These are phyloP conservation scores for Byssoonygena ceratinophila DNA, from an alignment of 2,329 filamentous ascomycete genomes.

Conservation along the genomic window DNA sequence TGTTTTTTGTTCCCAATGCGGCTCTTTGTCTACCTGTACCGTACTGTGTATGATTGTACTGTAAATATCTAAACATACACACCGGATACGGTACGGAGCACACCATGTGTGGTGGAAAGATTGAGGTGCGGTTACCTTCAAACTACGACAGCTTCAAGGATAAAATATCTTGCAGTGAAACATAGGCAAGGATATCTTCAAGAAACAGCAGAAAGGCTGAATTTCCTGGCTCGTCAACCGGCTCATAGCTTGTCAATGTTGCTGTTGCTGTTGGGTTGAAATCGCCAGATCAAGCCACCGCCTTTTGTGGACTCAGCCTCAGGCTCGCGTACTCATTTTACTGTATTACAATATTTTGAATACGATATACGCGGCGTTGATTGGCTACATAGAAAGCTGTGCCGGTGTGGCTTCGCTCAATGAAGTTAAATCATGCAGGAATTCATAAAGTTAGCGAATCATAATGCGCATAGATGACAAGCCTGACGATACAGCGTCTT, in stretches of 20 bases:
- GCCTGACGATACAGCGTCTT: neutral
- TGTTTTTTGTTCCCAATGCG: neutral
- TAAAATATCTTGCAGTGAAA: neutral
- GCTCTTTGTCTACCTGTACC: too few relatives aligned
- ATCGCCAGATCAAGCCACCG: neutral
- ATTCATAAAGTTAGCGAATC: neutral
- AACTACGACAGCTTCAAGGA: neutral
- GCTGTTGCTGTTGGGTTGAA: neutral
- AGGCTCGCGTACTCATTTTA: neutral
- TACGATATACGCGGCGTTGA: neutral
- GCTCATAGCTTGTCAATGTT: too few relatives aligned
- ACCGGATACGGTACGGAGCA: too few relatives aligned
- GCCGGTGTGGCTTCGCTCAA: neutral
- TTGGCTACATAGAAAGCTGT: neutral
- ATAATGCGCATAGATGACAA: neutral
- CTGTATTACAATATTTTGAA: neutral
- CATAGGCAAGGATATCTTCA: neutral
- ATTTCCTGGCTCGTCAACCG: too few relatives aligned
- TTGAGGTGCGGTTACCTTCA: too few relatives aligned
- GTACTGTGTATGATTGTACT: too few relatives aligned
- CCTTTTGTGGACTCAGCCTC: constrained; percentile 1
- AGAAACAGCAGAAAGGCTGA: too few relatives aligned
- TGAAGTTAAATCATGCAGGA: neutral
- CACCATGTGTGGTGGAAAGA: too few relatives aligned
- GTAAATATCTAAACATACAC: too few relatives aligned